Evolutionary conservation across 2,329 filamentous ascomycete genomes (phyloP).

Genomic region (Arthrobotrys entomopaga): DNA sequence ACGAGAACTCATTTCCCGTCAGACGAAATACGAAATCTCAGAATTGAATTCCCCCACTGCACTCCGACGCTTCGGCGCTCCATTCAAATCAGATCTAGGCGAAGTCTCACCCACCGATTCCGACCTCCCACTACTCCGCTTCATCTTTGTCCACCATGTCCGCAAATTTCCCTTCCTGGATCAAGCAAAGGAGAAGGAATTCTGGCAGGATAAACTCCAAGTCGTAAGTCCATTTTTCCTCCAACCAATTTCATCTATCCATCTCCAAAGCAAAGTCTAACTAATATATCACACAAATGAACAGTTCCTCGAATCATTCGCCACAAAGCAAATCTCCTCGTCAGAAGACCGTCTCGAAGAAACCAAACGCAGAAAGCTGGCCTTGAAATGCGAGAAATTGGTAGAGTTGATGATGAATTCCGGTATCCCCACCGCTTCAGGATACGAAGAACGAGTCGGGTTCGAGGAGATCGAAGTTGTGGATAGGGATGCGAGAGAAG

Average conservation of each 20-base stretch:
- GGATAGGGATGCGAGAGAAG: conserved; percentile 89
- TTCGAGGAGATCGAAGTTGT: conserved; percentile 98
- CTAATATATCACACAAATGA: conserved; percentile 4
- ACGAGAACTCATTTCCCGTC: conserved; percentile 88
- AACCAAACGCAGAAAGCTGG: conserved; percentile 92
- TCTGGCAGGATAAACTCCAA: conserved; percentile 98
- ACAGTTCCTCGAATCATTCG: conserved; percentile 95
- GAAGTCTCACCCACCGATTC: conserved; percentile 94
- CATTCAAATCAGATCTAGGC: conserved; percentile 90
- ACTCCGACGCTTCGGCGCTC: conserved; percentile 91
- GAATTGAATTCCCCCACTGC: conserved; percentile 96
- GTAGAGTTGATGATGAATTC: conserved; percentile 99
- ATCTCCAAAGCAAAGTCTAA: conserved; percentile 23
- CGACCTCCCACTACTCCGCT: conserved; percentile 89
- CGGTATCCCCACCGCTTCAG: conserved; percentile 91
- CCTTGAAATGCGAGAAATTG: conserved; percentile 90
- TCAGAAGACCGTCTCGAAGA: conserved; percentile 96
- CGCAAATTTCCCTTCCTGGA: conserved; percentile 98
- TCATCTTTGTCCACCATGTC: conserved; percentile 97
- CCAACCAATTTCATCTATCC: conserved; percentile 1
- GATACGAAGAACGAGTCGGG: conserved; percentile 95
- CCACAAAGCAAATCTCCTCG: conserved; percentile 94
- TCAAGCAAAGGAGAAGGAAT: conserved; percentile 97
- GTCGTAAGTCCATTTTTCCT: conserved; percentile 68
- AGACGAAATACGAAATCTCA: conserved; percentile 87